Conservation (phyloP, 768 basidiomycete genomes). For the Podaxis mareebaensis region DNA sequence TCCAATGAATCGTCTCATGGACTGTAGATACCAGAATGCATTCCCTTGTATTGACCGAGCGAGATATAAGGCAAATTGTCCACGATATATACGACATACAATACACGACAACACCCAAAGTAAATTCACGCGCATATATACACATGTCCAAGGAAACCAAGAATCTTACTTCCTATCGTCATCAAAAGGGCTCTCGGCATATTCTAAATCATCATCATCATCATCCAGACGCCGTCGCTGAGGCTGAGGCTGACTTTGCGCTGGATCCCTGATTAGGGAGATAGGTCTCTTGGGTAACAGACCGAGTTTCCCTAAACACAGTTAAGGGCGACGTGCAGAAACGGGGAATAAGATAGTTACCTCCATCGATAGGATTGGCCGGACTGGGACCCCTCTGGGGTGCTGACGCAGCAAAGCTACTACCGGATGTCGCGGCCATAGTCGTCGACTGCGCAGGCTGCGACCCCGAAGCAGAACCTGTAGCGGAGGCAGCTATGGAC, state of each 20-base stretch:
- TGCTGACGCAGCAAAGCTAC: constrained; percentile 2
- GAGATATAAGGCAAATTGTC: neutral
- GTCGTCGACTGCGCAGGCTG: neutral
- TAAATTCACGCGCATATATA: neutral
- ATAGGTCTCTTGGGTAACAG: constrained; percentile 76
- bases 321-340: neutral
- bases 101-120: neutral
- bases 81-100: constrained; percentile 8
- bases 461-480: neutral
- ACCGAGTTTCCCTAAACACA: constrained; percentile 58
- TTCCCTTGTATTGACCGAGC: constrained; percentile 1
- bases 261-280: constrained; percentile 36
- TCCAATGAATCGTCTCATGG: neutral
- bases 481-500: neutral
- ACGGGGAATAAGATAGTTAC: constrained; percentile 19
- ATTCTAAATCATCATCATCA: constrained; percentile 63
- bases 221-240: constrained; percentile 25
- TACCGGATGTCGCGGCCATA: constrained; percentile 8
- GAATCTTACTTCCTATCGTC: constrained; percentile 33
- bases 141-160: neutral
- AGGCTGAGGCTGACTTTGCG: constrained; percentile 20
- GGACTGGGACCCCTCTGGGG: constrained; percentile 17
- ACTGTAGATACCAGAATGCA: constrained; percentile 6
- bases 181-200: constrained; percentile 76
- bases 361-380: constrained; percentile 32